A percentile compares a stretch with the other conserved stretches of the same genome.
Conservation (phyloP, 257 asterid species). For the Capsicum pubescens region DNA sequence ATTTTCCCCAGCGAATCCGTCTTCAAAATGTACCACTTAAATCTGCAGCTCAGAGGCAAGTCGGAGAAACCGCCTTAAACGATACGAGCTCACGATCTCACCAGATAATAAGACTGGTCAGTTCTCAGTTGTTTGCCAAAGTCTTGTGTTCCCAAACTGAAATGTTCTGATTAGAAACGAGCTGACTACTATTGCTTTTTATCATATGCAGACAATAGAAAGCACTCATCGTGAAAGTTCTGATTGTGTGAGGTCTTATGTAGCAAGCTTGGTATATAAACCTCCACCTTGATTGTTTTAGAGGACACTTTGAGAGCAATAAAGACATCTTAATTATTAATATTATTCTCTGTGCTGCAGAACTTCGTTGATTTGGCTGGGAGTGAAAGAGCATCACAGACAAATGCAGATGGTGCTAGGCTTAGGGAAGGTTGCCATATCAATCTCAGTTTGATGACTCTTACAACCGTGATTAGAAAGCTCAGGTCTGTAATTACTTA, state of each 20-base stretch:
- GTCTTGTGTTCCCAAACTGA: not conserved
- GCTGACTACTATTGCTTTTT: slow-evolving; percentile 36
- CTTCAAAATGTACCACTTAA: not conserved
- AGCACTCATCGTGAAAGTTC: slow-evolving; percentile 92
- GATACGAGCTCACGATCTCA: slow-evolving; percentile 94
- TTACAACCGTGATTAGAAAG: slow-evolving; percentile 90
- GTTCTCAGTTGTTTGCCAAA: slow-evolving; percentile 24
- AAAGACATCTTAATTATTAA: not conserved
- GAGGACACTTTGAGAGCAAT: not conserved
- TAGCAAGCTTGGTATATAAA: slow-evolving; percentile 82
- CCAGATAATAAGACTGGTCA: slow-evolving; percentile 91
- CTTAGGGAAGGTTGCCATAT: slow-evolving; percentile 98
- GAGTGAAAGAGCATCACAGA: slow-evolving; percentile 92
- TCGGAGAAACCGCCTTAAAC: slow-evolving; percentile 92
- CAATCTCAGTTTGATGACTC: slow-evolving; percentile 96
- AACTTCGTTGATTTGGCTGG: slow-evolving; percentile 97
- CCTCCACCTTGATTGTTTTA: not conserved
- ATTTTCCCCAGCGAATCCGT: not conserved
- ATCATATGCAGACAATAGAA: slow-evolving; percentile 75
- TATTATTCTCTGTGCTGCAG: slow-evolving; percentile 45
- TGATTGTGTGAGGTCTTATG: slow-evolving; percentile 88
- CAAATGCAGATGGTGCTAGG: slow-evolving; percentile 92
- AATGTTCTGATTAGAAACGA: not conserved
- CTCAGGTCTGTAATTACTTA: slow-evolving; percentile 57
- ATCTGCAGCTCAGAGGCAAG: slow-evolving; percentile 93